phyloP scores from a whole-genome alignment of 2,329 filamentous ascomycete genomes.

The Chrysosporium queenslandicum region DNA sequence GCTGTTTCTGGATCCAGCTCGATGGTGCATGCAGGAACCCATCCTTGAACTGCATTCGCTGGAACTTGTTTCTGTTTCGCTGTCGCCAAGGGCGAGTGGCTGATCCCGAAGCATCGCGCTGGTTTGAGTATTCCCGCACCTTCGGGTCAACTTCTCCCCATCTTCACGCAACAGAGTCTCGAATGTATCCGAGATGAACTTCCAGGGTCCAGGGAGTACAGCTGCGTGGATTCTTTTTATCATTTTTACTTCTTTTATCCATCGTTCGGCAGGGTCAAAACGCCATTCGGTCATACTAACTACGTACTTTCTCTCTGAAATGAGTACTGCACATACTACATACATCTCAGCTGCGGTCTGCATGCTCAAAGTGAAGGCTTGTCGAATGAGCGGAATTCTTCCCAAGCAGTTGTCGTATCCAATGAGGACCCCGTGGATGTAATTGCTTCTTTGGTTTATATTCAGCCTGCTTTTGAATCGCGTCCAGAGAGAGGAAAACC shows the following conservation, averaged over 20 bases:
- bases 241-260: too few relatives aligned
- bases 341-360: too few relatives aligned
- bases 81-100: not conserved
- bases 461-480: not conserved
- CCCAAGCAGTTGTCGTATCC: not conserved
- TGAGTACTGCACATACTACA: too few relatives aligned
- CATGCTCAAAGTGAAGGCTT: too few relatives aligned
- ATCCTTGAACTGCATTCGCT: not conserved
- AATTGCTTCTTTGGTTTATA: not conserved
- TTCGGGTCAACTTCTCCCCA: not conserved
- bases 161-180: not conserved
- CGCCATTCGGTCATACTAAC: too few relatives aligned
- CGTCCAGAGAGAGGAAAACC: not conserved
- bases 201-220: not conserved
- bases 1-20: conserved; percentile 5
- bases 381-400: too few relatives aligned
- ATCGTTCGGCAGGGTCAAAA: too few relatives aligned
- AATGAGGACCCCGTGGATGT: not conserved
- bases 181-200: not conserved
- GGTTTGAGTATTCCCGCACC: not conserved
- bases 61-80: not conserved
- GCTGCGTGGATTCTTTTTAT: too few relatives aligned
- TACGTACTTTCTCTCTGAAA: too few relatives aligned
- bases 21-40: conserved; percentile 10
- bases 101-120: not conserved